These are phyloP conservation scores for Naumovozyma castellii DNA, from an alignment of 805 yeast genomes.

Conservation along the genomic window DNA sequence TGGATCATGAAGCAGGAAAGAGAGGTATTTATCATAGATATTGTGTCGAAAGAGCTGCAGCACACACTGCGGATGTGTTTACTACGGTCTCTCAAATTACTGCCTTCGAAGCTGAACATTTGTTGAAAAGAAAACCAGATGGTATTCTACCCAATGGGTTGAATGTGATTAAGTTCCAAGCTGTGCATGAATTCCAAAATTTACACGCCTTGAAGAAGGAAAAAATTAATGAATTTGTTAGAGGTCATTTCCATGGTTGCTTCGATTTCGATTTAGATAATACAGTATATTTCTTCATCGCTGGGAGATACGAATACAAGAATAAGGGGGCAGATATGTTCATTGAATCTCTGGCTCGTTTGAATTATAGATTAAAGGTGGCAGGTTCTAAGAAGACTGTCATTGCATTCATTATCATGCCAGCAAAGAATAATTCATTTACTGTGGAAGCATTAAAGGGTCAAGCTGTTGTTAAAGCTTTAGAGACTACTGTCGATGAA, in stretches of 20 bases:
- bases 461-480: conserved; percentile 88
- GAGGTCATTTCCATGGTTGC: conserved; percentile 96
- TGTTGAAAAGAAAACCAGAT: conserved; percentile 91
- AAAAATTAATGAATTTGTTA: conserved; percentile 84
- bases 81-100: conserved; percentile 96
- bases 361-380: conserved; percentile 78
- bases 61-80: conserved; percentile 92
- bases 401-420: conserved; percentile 97
- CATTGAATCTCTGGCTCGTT: conserved; percentile 84
- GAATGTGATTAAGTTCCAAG: conserved; percentile 91
- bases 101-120: conserved; percentile 90
- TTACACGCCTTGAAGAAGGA: conserved; percentile 87
- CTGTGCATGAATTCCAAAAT: conserved; percentile 96
- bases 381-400: conserved; percentile 81
- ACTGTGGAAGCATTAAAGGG: conserved; percentile 93
- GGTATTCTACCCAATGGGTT: conserved; percentile 96
- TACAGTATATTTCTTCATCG: conserved; percentile 89
- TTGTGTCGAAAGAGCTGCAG: conserved; percentile 93
- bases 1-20: conserved; percentile 96
- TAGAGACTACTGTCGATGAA: conserved; percentile 80
- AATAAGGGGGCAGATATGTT: conserved; percentile 95
- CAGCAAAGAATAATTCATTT: conserved; percentile 87
- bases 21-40: conserved; percentile 95
- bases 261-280: conserved; percentile 90
- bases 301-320: conserved; percentile 94